These are phyloP conservation scores for Starmerella gropengiesseri DNA, from an alignment of 805 yeast species.

Conservation along the genomic window DNA sequence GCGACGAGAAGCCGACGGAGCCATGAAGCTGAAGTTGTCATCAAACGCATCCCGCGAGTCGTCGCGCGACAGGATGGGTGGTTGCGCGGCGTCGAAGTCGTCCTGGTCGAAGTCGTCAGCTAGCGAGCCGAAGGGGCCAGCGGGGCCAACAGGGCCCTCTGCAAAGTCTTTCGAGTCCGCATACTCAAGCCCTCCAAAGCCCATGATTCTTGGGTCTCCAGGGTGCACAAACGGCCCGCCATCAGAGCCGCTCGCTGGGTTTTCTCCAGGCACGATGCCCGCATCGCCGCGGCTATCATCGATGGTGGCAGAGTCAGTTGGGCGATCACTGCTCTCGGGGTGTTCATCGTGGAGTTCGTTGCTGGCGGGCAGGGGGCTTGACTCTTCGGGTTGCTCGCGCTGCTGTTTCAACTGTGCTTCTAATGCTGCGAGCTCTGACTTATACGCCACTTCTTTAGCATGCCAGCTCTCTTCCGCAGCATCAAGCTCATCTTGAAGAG, in stretches of 20 bases:
- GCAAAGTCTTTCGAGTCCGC: not conserved
- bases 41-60: not conserved
- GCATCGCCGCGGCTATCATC: no score
- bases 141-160: constrained; percentile 10
- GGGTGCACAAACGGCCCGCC: no score
- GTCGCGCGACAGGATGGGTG: not conserved
- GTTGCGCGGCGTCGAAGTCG: constrained; percentile 3
- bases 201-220: no score
- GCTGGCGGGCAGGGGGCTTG: no score
- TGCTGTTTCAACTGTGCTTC: not conserved
- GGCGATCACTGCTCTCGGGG: no score
- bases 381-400: not conserved
- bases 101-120: constrained; percentile 1
- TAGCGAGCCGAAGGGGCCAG: constrained; percentile 13
- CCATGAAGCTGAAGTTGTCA: constrained; percentile 9
- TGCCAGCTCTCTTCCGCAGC: not conserved
- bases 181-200: no score
- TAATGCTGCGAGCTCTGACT: not conserved
- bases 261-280: no score
- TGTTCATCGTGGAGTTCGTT: no score
- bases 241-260: no score
- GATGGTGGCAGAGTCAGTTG: no score
- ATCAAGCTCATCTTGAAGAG: constrained; percentile 15
- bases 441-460: not conserved
- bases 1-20: constrained; percentile 6